These are phyloP conservation scores for Coemansia sp. DNA, from an alignment of 192 early-diverging fungal genomes.

Conservation along the genomic window DNA sequence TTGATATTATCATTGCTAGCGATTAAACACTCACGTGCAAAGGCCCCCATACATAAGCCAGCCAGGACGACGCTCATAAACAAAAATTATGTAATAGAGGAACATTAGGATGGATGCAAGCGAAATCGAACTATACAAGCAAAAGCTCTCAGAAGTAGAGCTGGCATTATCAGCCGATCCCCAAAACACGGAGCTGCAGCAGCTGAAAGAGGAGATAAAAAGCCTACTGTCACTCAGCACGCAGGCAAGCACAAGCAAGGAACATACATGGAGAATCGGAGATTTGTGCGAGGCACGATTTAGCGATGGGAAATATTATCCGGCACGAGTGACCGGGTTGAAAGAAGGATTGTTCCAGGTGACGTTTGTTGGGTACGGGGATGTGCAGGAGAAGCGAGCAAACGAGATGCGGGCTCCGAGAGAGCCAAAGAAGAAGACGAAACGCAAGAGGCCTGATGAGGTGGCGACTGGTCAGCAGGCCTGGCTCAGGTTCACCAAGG, in stretches of 20 bases:
- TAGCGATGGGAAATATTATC: constrained; percentile 20
- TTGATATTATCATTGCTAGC: neutral
- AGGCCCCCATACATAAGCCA: too few relatives aligned
- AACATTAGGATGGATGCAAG: constrained; percentile 30
- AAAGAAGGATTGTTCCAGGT: constrained; percentile 11
- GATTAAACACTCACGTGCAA: too few relatives aligned
- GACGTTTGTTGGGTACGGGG: constrained; percentile 36
- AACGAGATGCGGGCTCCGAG: constrained; percentile 12
- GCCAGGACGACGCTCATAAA: neutral
- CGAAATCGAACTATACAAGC: constrained; percentile 38
- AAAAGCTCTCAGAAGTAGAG: constrained; percentile 42
- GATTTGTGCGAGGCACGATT: constrained; percentile 28
- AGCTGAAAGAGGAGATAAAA: constrained; percentile 38
- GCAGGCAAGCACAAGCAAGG: neutral
- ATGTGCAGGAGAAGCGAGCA: constrained; percentile 18
- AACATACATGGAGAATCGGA: constrained; percentile 19
- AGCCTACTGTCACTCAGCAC: constrained; percentile 27
- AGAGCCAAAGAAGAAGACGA: constrained; percentile 9
- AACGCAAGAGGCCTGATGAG: constrained; percentile 5
- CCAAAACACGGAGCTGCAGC: constrained; percentile 36
- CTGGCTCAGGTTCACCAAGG: constrained; percentile 49
- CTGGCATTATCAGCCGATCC: constrained; percentile 45
- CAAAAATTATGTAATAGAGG: neutral
- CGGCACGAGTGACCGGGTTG: constrained; percentile 18
- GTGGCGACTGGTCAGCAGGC: constrained; percentile 38